Percentiles rank a stretch among this genome's conserved stretches.
These are phyloP conservation scores for Annulohypoxylon bovei DNA, from an alignment of 495 filamentous ascomycete genomes.

Conservation along the genomic window DNA sequence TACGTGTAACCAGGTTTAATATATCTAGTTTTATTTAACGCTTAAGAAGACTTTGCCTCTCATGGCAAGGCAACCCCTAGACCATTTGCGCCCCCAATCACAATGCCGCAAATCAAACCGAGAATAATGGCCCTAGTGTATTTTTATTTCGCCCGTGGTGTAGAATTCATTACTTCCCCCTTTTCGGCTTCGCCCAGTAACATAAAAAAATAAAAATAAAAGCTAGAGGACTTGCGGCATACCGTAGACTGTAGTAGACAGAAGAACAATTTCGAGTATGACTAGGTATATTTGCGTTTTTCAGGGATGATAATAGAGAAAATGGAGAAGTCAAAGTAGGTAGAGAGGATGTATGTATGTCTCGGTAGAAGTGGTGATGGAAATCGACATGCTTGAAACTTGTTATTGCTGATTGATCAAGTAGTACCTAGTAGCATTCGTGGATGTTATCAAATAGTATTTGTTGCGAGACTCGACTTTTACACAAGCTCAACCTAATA, in stretches of 20 bases:
- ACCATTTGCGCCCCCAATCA: conserved; percentile 16
- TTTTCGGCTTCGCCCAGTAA: not conserved
- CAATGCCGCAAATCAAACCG: conserved; percentile 10
- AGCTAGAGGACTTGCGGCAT: not conserved
- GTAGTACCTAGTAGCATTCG: conserved; percentile 10
- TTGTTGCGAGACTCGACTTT: not conserved
- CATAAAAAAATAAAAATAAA: no score
- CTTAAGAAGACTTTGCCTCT: conserved; percentile 12
- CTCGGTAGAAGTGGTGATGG: not conserved
- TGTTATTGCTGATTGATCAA: not conserved
- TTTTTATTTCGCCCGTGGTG: not conserved
- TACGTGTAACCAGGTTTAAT: no score
- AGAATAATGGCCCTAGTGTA: conserved; percentile 15
- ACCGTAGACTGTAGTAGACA: conserved; percentile 3
- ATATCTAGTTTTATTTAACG: not conserved
- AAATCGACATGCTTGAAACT: not conserved
- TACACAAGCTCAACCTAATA: not conserved
- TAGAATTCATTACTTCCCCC: not conserved
- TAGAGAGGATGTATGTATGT: not conserved
- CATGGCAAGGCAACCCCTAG: not conserved
- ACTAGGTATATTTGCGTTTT: not conserved
- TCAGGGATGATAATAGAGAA: not conserved
- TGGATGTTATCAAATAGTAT: not conserved
- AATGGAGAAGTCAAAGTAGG: not conserved
- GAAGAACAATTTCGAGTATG: not conserved